These are phyloP conservation scores for Fusarium longipes DNA, from an alignment of 2,329 filamentous ascomycete genomes.

Conservation along the genomic window DNA sequence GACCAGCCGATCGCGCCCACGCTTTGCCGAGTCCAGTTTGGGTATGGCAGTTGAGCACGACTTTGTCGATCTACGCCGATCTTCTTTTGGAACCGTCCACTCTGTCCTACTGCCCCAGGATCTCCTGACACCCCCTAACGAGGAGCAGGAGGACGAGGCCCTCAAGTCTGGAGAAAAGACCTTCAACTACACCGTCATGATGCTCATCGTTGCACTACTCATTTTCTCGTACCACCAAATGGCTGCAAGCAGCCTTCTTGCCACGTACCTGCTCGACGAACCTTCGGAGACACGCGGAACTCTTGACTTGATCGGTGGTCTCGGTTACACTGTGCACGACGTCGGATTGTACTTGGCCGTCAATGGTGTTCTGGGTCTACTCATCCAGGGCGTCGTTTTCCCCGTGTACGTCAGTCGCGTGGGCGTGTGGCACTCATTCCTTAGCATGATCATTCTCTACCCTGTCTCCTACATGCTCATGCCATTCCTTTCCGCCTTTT, in stretches of 20 bases:
- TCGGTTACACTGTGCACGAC: conserved; percentile 73
- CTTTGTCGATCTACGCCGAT: conserved; percentile 43
- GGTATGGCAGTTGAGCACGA: conserved; percentile 38
- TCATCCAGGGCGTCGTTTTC: conserved; percentile 79
- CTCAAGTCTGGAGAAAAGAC: conserved; percentile 38
- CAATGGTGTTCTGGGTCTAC: conserved; percentile 77
- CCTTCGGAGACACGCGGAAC: conserved; percentile 36
- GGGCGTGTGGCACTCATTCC: conserved; percentile 75
- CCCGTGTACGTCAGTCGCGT: conserved; percentile 71
- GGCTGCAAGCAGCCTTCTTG: conserved; percentile 57
- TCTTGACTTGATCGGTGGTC: conserved; percentile 66
- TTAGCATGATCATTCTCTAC: conserved; percentile 73
- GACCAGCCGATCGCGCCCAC: conserved; percentile 32
- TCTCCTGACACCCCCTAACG: conserved; percentile 29
- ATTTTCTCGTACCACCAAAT: conserved; percentile 60
- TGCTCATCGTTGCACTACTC: conserved; percentile 54
- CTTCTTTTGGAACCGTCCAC: conserved; percentile 57
- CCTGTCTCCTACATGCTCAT: conserved; percentile 76
- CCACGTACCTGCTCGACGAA: conserved; percentile 57
- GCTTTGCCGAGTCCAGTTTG: conserved; percentile 40
- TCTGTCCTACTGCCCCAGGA: conserved; percentile 51
- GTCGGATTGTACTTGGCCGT: conserved; percentile 76
- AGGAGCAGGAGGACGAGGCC: conserved; percentile 26
- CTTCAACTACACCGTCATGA: conserved; percentile 52
- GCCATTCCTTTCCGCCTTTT: conserved; percentile 72